Percentiles rank a stretch among this genome's conserved stretches.
These are phyloP conservation scores for Canariomyces notabilis DNA, from an alignment of 2,329 filamentous ascomycete genomes.

Conservation along the genomic window DNA sequence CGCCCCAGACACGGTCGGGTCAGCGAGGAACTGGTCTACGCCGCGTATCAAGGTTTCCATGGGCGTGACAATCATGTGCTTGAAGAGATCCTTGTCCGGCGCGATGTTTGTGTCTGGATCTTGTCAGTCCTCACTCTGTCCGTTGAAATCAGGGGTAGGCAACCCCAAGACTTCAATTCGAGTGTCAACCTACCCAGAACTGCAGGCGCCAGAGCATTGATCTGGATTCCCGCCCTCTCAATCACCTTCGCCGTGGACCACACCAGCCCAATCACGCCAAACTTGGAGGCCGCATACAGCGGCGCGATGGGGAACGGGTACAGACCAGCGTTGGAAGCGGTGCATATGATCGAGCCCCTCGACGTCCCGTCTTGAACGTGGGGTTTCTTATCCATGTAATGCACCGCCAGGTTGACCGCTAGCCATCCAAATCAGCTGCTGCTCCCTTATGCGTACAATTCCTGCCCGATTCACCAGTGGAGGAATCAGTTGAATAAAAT, in stretches of 20 bases:
- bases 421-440: neutral
- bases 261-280: slow-evolving; percentile 45
- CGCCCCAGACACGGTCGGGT: slow-evolving; percentile 38
- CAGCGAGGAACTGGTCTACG: slow-evolving; percentile 37
- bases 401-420: slow-evolving; percentile 45
- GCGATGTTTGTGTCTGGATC: slow-evolving; percentile 41
- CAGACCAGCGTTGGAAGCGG: slow-evolving; percentile 48
- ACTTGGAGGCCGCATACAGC: slow-evolving; percentile 45
- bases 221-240: slow-evolving; percentile 39
- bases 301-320: slow-evolving; percentile 48
- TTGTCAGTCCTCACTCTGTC: slow-evolving; percentile 5
- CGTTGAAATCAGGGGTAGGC: no score
- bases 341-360: slow-evolving; percentile 47
- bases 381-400: slow-evolving; percentile 46
- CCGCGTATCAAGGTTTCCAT: slow-evolving; percentile 43
- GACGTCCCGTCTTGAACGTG: slow-evolving; percentile 20
- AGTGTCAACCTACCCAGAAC: slow-evolving; percentile 38
- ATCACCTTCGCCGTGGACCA: slow-evolving; percentile 41
- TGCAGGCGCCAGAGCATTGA: slow-evolving; percentile 47
- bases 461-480: neutral
- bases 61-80: slow-evolving; percentile 46
- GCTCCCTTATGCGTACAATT: neutral
- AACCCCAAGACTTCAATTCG: no score
- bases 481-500: neutral
- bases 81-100: slow-evolving; percentile 39